phyloP scores from a whole-genome alignment of 495 filamentous ascomycete species.

The Xylaria grammica region DNA sequence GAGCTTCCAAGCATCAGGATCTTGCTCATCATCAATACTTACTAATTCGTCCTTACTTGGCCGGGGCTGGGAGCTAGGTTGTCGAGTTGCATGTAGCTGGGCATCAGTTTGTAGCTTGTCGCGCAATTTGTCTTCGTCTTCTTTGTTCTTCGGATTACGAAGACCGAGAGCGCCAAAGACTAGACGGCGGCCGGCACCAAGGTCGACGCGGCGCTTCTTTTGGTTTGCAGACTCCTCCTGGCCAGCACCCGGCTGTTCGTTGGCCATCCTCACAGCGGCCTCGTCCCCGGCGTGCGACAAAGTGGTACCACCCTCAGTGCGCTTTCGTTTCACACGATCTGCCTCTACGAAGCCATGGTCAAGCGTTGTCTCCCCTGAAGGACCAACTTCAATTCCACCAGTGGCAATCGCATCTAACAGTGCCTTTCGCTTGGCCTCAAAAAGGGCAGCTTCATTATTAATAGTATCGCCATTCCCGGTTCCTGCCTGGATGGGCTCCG shows the following conservation, averaged over 20 bases:
- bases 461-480: neutral
- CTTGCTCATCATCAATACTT: slow-evolving; percentile 31
- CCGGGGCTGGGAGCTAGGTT: neutral
- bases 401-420: slow-evolving; percentile 31
- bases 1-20: slow-evolving; percentile 66
- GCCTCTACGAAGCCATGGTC: neutral
- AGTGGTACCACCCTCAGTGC: neutral
- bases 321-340: slow-evolving; percentile 25
- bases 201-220: slow-evolving; percentile 61
- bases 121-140: slow-evolving; percentile 68
- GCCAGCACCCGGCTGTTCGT: slow-evolving; percentile 16
- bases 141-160: slow-evolving; percentile 67
- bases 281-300: neutral
- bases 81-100: slow-evolving; percentile 31
- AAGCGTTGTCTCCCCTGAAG: slow-evolving; percentile 22
- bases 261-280: slow-evolving; percentile 8
- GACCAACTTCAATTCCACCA: slow-evolving; percentile 36
- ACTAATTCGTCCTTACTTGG: neutral
- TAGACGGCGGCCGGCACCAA: slow-evolving; percentile 68
- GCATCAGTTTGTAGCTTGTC: slow-evolving; percentile 57
- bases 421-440: slow-evolving; percentile 35
- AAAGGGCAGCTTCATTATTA: slow-evolving; percentile 28
- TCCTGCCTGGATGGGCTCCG: neutral
- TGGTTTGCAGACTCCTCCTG: slow-evolving; percentile 35
- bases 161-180: slow-evolving; percentile 77